These are phyloP conservation scores for Turritis glabra DNA, from an alignment of 345 rosid species.

Conservation along the genomic window DNA sequence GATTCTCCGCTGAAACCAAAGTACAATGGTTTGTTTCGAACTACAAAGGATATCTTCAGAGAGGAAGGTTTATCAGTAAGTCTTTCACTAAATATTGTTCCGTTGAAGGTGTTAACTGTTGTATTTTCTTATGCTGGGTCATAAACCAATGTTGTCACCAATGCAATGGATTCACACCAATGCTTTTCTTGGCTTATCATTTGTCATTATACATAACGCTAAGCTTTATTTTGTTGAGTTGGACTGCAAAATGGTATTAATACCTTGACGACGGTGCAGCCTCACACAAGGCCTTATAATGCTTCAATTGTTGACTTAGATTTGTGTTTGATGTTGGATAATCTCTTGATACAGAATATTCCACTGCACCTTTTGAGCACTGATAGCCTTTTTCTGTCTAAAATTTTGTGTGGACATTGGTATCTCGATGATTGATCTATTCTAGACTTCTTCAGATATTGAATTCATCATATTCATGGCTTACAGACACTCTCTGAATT, in stretches of 20 bases:
- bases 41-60: slow-evolving; percentile 1
- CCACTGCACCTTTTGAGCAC: background rate
- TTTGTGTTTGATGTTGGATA: background rate
- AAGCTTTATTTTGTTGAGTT: background rate
- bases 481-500: background rate
- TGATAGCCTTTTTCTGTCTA: background rate
- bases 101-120: background rate
- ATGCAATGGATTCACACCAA: background rate
- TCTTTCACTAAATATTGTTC: background rate
- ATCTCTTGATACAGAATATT: background rate
- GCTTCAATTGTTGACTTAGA: background rate
- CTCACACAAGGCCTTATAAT: background rate
- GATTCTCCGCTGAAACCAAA: background rate
- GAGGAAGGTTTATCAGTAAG: slow-evolving; percentile 2
- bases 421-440: background rate
- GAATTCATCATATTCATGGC: background rate
- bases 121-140: background rate
- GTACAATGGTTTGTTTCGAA: slow-evolving; percentile 13
- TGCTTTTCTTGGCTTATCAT: background rate
- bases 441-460: background rate
- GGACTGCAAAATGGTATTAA: background rate
- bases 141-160: background rate
- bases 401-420: background rate
- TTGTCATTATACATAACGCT: background rate
- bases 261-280: background rate